These are phyloP conservation scores for Rhododendron kiyosumense DNA, from an alignment of 148 eudicot genomes.

Conservation along the genomic window DNA sequence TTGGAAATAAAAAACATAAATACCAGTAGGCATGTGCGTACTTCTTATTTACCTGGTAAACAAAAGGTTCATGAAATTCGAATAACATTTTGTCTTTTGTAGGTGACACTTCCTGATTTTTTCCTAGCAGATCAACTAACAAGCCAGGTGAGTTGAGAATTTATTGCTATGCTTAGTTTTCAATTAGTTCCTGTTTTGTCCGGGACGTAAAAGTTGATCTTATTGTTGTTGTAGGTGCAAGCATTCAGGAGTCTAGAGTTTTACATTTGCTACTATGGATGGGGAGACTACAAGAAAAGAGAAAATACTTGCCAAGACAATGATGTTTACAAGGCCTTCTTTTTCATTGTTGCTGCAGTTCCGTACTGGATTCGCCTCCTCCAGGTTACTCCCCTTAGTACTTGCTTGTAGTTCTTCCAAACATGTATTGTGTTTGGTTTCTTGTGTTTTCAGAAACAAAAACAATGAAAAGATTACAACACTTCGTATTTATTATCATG, in stretches of 20 bases:
- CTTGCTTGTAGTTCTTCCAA: not conserved
- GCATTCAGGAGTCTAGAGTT: conserved; percentile 45
- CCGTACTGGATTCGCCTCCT: conserved; percentile 84
- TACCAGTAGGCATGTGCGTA: not conserved
- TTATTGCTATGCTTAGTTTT: not conserved
- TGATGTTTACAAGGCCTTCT: conserved; percentile 58
- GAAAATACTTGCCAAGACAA: conserved; percentile 39
- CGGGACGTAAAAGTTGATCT: not conserved
- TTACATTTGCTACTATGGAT: conserved; percentile 42
- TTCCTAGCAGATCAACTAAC: conserved; percentile 52
- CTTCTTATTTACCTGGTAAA: not conserved
- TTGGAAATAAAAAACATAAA: not conserved
- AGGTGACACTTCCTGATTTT: conserved; percentile 49
- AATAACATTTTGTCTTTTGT: not conserved
- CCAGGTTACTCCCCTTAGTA: conserved; percentile 42
- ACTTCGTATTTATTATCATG: no score
- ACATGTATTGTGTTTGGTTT: not conserved
- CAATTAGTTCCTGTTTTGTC: not conserved
- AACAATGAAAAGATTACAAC: not conserved
- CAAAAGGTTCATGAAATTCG: not conserved
- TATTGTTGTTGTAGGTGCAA: conserved; percentile 28
- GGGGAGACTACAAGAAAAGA: conserved; percentile 26
- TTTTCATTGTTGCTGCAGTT: conserved; percentile 57
- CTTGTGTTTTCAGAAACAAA: not conserved
- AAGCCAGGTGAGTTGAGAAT: conserved; percentile 28